Percentiles rank a stretch among this genome's conserved stretches.
Conservation (phyloP, 2,329 filamentous ascomycete species). For the Diaporthe ampelina region DNA sequence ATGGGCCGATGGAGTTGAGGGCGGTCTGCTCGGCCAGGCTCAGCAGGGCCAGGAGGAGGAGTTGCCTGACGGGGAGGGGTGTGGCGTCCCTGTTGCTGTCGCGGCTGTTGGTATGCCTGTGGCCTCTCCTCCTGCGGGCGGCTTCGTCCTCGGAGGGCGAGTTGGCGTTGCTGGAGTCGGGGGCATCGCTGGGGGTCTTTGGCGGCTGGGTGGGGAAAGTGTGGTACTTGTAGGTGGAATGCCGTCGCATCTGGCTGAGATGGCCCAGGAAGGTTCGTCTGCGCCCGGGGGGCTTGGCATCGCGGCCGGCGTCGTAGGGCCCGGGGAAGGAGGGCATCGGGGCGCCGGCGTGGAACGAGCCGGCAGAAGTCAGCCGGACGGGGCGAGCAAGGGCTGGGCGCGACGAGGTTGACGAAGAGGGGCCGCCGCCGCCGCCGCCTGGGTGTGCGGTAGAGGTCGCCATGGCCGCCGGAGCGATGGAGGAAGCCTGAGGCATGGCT, state of each 20-base stretch:
- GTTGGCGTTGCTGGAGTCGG: constrained; percentile 47
- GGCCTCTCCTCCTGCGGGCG: constrained; percentile 9
- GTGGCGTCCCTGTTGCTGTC: constrained; percentile 64
- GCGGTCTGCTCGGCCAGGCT: constrained; percentile 96
- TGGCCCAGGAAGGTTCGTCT: constrained; percentile 36
- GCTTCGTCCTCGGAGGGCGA: constrained; percentile 41
- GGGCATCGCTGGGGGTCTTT: constrained; percentile 71
- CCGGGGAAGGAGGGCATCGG: constrained; percentile 57
- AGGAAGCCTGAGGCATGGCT: constrained; percentile 35
- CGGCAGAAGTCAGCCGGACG: constrained; percentile 52
- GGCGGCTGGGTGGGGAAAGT: constrained; percentile 85
- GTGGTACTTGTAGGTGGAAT: constrained; percentile 75
- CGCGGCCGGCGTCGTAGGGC: constrained; percentile 44
- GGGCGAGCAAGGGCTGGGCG: constrained; percentile 37
- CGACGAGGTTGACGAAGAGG: constrained; percentile 5
- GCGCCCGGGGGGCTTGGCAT: constrained; percentile 29
- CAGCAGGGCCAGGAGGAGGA: constrained; percentile 87
- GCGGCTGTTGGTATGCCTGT: constrained; percentile 46
- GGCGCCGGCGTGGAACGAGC: constrained; percentile 67
- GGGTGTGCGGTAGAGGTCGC: constrained; percentile 5
- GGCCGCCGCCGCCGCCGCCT: background rate
- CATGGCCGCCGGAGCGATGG: constrained; percentile 25
- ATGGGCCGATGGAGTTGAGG: constrained; percentile 95
- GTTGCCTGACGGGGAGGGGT: constrained; percentile 85
- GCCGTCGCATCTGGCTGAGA: constrained; percentile 51